Evolutionary conservation across 2,329 filamentous ascomycete species (phyloP), one percentile per base, ranked within the genome.

Genomic region (Calonectria hawksworthii): DNA sequence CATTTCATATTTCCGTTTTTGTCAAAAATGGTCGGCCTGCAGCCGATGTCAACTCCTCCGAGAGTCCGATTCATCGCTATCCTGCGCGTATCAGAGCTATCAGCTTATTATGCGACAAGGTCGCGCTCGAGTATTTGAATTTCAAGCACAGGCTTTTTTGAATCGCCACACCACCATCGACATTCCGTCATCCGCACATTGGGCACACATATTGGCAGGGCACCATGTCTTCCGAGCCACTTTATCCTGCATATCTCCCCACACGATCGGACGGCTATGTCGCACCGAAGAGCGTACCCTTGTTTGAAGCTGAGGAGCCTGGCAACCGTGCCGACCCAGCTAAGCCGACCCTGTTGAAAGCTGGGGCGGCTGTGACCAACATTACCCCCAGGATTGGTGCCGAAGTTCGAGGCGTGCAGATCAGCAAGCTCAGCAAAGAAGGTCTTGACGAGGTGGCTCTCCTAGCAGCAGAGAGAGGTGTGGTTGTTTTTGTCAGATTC

Each of bases 221-320:
- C 36, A 65, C 47, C 61, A 80, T 82, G 79, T 36, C 80, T 72
- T 78, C 82, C 1, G 74, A 77, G 14, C 83, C 83, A 8, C 56
- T 84, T 9, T 84, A 84, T 72, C 82, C 83, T 50, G 78, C 79
- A 9, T 84, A 84, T 54, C 76, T 84, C 11, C 83, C 83, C 32
- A 84, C 81, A 34, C 78, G 83, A 63, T 79, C 81, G 0, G 82
- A 84, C n/a, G 83, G 83, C 2, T 84, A 79, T 41, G 70, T 63
- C 10, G 75, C 78, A 0, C 80, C 81, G 3, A 66, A 79, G 10
- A 70, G 71, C 7, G 69, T 84, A 1, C 79, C 83, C 54, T 72
- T 73, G 63, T 84, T 84, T 38, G 81, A 82, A 2, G 78, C 63
- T 3, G 78, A 81, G 18, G 83, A 85, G 56, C 83, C 83, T 2